These are phyloP conservation scores for Vaccinium vitisidaea DNA, from an alignment of 148 eudicot species.

Conservation along the genomic window DNA sequence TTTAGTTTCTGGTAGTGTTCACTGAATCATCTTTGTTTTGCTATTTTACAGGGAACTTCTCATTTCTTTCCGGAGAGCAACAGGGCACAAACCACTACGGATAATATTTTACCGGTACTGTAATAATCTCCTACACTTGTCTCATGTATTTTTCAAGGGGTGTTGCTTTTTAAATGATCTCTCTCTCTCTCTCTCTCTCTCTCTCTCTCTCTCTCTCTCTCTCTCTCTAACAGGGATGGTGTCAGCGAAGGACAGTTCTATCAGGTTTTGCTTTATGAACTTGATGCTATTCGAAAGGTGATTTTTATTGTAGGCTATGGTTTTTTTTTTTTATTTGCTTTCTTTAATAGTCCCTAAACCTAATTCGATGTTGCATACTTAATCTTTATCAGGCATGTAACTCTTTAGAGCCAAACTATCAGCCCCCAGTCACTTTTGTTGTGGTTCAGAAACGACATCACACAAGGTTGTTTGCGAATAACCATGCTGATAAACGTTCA, in stretches of 20 bases:
- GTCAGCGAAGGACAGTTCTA: conserved; percentile 89
- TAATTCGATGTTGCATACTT: background rate
- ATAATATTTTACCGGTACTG: conserved; percentile 83
- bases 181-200: no score
- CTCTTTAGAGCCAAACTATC: conserved; percentile 83
- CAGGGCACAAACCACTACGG: conserved; percentile 66
- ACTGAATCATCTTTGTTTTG: background rate
- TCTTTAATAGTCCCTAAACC: background rate
- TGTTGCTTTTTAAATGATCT: background rate
- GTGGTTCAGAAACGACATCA: conserved; percentile 94
- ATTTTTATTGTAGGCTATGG: no score
- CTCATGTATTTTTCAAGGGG: background rate
- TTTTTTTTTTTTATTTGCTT: background rate
- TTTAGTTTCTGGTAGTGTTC: background rate
- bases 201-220: background rate
- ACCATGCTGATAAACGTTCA: conserved; percentile 47
- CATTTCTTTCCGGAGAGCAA: conserved; percentile 69
- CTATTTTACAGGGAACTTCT: conserved; percentile 64
- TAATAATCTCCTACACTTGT: background rate
- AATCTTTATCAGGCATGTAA: conserved; percentile 56
- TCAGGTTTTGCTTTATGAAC: conserved; percentile 72
- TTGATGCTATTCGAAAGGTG: conserved; percentile 81
- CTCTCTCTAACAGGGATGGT: conserved; percentile 49
- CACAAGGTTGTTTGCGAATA: conserved; percentile 77
- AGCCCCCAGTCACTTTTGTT: conserved; percentile 89